Base-by-base conservation (phyloP, 306 rosid species). In the Benincasa hispida region DNA sequence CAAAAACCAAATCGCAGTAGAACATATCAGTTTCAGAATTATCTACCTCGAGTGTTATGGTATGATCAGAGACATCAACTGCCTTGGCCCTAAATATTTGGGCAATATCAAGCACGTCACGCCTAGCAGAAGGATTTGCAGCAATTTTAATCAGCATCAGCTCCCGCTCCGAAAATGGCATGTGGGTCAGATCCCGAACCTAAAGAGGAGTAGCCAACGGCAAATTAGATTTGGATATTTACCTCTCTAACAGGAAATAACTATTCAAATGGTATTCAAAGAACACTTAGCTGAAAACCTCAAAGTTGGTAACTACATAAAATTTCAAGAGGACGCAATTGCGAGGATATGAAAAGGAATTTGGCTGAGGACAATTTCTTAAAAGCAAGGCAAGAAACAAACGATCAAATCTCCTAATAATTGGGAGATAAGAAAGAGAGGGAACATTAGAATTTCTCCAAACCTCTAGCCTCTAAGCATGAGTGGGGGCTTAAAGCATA, bases 51-150 rank as follows among this genome's bases (percentile, higher is more conserved):
- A 87, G 90, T 57, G 90, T 87, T 25, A 87, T 51, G 17, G 90
- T 87, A 73, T 87, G 90, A 77, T 87, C 90, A 63, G 90, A 87
- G 45, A 85, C 90, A 74, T 87, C 90, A 81, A 87, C 87, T 8
- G 88, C 87, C 79, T 79, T 87, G 39, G 88, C 90, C 15, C 90
- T 87, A 77, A 87, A 87, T 78, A 87, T 87, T 77, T 77, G 59
- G 65, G 90, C 90, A 56, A 87, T 79, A 77, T 87, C 90, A 15
- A 87, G 90, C 54, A 87, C 88, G 41, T 87, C 90, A 76, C 90
- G 85, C 78, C 90, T 82, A 27, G 90, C 90, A 59, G 82, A 56
- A 55, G 90, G 5, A 61, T 87, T 87, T 63, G 80, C 88, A 48
- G 90, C 86, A 60, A 87, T 79, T 86, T 87, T 87, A 76, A 87